Percentiles rank a stretch among this genome's conserved stretches.
These are phyloP conservation scores for Suillus alpinus DNA, from an alignment of 768 basidiomycete genomes.

Conservation along the genomic window DNA sequence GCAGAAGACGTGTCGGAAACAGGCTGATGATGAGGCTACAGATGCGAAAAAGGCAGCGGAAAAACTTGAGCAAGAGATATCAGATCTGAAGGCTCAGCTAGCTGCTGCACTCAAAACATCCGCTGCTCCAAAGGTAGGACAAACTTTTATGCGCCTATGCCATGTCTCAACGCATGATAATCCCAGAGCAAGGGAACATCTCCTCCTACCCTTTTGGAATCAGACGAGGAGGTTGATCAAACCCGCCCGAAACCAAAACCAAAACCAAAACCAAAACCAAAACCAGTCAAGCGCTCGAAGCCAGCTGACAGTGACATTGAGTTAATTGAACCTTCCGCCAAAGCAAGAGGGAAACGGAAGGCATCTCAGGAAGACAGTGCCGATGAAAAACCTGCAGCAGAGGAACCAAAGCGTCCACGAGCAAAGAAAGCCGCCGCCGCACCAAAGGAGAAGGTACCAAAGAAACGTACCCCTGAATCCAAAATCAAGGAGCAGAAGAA, in stretches of 20 bases:
- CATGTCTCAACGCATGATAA: background rate
- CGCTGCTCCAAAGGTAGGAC: constrained; percentile 11
- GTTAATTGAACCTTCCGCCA: constrained; percentile 23
- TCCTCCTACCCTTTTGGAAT: background rate
- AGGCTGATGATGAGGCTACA: constrained; percentile 31
- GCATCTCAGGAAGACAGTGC: constrained; percentile 21
- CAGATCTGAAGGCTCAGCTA: constrained; percentile 44
- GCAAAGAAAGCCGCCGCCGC: constrained; percentile 21
- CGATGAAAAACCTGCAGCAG: constrained; percentile 15
- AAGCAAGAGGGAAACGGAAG: constrained; percentile 41
- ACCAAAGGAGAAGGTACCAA: constrained; percentile 15
- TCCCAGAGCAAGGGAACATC: constrained; percentile 6
- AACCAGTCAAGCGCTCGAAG: constrained; percentile 14
- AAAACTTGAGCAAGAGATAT: constrained; percentile 36
- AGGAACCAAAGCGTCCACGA: constrained; percentile 23
- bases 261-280: constrained; percentile 1
- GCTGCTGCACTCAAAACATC: constrained; percentile 30
- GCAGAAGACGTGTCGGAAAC: constrained; percentile 35
- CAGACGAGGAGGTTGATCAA: constrained; percentile 7
- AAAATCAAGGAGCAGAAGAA: constrained; percentile 19
- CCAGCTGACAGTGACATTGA: constrained; percentile 32
- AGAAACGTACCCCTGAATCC: constrained; percentile 15
- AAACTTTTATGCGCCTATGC: background rate
- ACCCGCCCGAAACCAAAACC: constrained; percentile 21
- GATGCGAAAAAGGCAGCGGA: constrained; percentile 28